phyloP scores from a whole-genome alignment of 1,139 yeast species.

The Debaryomyces subglobosus region DNA sequence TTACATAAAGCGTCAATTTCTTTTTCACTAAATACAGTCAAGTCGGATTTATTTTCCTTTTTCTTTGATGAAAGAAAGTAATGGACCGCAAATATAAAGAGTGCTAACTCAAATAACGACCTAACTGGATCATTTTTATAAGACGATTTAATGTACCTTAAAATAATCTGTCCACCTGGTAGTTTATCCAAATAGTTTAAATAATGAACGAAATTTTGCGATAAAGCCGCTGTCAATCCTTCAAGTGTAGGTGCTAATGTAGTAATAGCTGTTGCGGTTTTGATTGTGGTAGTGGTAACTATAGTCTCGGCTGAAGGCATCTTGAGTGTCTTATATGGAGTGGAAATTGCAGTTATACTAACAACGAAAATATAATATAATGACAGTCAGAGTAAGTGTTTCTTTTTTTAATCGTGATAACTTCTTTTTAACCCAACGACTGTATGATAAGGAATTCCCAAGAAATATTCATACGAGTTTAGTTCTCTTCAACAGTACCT shows the following conservation, averaged over 20 bases:
- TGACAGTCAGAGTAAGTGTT: too few species aligned
- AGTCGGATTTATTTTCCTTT: slow-evolving; percentile 74
- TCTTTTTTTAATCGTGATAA: too few species aligned
- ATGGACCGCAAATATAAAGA: slow-evolving; percentile 81
- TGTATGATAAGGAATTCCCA: neutral
- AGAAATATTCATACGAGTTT: neutral
- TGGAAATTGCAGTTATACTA: neutral
- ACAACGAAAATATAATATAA: neutral
- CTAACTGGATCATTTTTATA: slow-evolving; percentile 94
- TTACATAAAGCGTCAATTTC: slow-evolving; percentile 84
- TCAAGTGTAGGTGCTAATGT: slow-evolving; percentile 46
- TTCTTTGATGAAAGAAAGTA: slow-evolving; percentile 84
- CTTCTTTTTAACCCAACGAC: neutral
- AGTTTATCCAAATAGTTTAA: slow-evolving; percentile 43
- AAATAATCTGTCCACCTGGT: slow-evolving; percentile 82
- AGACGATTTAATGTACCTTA: slow-evolving; percentile 82
- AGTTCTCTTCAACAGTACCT: neutral
- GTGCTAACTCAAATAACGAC: slow-evolving; percentile 75
- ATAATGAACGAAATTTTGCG: slow-evolving; percentile 39
- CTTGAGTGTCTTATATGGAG: neutral
- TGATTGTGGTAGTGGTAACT: slow-evolving; percentile 21
- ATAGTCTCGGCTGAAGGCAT: slow-evolving; percentile 18
- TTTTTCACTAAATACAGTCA: slow-evolving; percentile 60
- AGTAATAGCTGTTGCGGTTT: slow-evolving; percentile 31
- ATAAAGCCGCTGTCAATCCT: slow-evolving; percentile 35